phyloP scores from a whole-genome alignment of 2,329 filamentous ascomycete species.

The Aspergillus persii region DNA sequence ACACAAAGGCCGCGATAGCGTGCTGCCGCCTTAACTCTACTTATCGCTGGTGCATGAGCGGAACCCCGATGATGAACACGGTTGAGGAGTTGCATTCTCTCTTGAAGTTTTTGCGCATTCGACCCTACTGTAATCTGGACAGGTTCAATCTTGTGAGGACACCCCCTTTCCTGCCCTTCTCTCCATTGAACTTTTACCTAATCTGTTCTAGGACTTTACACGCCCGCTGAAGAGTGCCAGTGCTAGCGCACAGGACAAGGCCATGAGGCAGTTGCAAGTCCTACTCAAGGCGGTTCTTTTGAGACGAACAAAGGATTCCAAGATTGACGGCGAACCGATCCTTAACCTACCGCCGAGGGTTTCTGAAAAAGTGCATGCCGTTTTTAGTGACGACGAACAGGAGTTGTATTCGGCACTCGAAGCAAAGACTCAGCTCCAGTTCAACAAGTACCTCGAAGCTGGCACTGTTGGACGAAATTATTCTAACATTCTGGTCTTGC shows the following conservation, averaged over 20 bases:
- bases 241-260: constrained; percentile 38
- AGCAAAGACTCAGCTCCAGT: constrained; percentile 62
- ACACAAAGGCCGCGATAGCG: constrained; percentile 60
- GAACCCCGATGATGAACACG: constrained; percentile 86
- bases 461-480: constrained; percentile 71
- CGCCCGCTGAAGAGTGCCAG: constrained; percentile 48
- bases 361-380: constrained; percentile 60
- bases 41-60: constrained; percentile 72
- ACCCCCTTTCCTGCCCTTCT: neutral
- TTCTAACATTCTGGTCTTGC: constrained; percentile 73
- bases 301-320: constrained; percentile 75
- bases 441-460: constrained; percentile 73
- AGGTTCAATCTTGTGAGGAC: constrained; percentile 57
- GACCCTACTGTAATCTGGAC: constrained; percentile 66
- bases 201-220: constrained; percentile 47
- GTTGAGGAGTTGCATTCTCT: constrained; percentile 75
- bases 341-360: constrained; percentile 65
- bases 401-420: constrained; percentile 67
- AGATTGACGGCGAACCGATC: constrained; percentile 76
- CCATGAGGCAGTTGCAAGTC: constrained; percentile 70
- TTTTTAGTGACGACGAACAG: constrained; percentile 65
- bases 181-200: neutral
- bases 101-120: constrained; percentile 72
- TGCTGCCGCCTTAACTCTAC: constrained; percentile 58
- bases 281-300: constrained; percentile 78